Conservation (phyloP, 805 yeast genomes). For the Myxozyma udenii region DNA sequence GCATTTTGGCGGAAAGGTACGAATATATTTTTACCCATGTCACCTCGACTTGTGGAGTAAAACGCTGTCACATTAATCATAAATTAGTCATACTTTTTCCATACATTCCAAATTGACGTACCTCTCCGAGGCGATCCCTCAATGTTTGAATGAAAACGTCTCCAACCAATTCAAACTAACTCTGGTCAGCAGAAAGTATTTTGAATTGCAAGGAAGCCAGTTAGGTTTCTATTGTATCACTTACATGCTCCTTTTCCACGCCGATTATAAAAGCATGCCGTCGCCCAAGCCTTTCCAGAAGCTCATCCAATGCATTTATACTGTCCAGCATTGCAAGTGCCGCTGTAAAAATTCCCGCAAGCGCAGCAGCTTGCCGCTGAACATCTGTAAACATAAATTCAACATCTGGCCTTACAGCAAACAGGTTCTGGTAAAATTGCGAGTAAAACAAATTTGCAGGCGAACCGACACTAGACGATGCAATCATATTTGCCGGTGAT, state of each 20-base stretch:
- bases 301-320: slow-evolving; percentile 49
- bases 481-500: slow-evolving; percentile 15
- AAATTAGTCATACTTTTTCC: neutral
- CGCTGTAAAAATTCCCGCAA: slow-evolving; percentile 59
- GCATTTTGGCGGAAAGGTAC: slow-evolving; percentile 35
- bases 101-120: slow-evolving; percentile 1
- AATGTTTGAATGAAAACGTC: slow-evolving; percentile 58
- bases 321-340: slow-evolving; percentile 56
- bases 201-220: neutral
- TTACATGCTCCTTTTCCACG: slow-evolving; percentile 45
- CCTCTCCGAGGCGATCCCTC: slow-evolving; percentile 48
- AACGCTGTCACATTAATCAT: slow-evolving; percentile 7
- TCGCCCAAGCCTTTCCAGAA: slow-evolving; percentile 52
- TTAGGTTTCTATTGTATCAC: slow-evolving; percentile 21
- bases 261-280: slow-evolving; percentile 56
- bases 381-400: slow-evolving; percentile 56
- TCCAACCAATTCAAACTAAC: slow-evolving; percentile 54
- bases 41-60: slow-evolving; percentile 29
- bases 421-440: slow-evolving; percentile 56
- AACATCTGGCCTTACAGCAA: slow-evolving; percentile 47
- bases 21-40: slow-evolving; percentile 37
- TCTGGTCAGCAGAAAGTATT: neutral
- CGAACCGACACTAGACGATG: slow-evolving; percentile 11
- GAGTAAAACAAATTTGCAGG: slow-evolving; percentile 47
- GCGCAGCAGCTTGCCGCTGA: slow-evolving; percentile 59